Evolutionary conservation across 1,284 basidiomycete genomes (phyloP), one percentile per base, ranked within the genome.

Genomic region (Boletellus deceptivus): DNA sequence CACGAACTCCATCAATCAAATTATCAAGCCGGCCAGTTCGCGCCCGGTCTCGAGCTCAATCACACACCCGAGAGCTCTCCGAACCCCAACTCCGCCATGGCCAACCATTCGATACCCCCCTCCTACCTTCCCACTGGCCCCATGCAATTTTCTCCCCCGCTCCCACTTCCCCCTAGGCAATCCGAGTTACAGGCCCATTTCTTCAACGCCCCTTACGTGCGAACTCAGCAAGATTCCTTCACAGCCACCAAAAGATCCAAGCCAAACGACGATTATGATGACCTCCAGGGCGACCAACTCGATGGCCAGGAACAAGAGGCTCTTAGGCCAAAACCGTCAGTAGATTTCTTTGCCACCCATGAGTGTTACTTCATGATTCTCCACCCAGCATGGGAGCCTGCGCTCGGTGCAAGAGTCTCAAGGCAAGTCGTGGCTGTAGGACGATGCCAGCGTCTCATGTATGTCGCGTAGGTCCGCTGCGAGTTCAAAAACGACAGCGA

Each of bases 391-490:
- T 68, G 43, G 80, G 82, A 31, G 84, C 84, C 27, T 88, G 84
- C 57, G 75, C 74, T 43, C 77, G 86, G n/a, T 90, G 86, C 71
- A 89, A 86, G 66, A 78, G 74, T 48, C 67, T 90, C 52, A 90
- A 90, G 73, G 78, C 78, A 51, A n/a, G 67, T 51, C 22, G 1
- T 34, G 10, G 37, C 6, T 41, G 24, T 18, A 27, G 33, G 16
- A 16, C 29, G 16, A 36, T 35, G 3, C 17, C 13, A 8, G 2
- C 31, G 22, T 49, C 45, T 58, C 25, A 59, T 25, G 2, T 34
- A 14, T 36, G 9, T 29, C 7, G 37, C 33, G 39, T 54, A 78
- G 76, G 86, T 89, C 52, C 80, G 77, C 58, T 89, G 86, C 64
- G 85, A 88, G 66, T 84, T 86, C 64, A 79, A 72, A 62, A 77